These are phyloP conservation scores for Coniochaeta sp. DNA, from an alignment of 2,329 filamentous ascomycete genomes.

Conservation along the genomic window DNA sequence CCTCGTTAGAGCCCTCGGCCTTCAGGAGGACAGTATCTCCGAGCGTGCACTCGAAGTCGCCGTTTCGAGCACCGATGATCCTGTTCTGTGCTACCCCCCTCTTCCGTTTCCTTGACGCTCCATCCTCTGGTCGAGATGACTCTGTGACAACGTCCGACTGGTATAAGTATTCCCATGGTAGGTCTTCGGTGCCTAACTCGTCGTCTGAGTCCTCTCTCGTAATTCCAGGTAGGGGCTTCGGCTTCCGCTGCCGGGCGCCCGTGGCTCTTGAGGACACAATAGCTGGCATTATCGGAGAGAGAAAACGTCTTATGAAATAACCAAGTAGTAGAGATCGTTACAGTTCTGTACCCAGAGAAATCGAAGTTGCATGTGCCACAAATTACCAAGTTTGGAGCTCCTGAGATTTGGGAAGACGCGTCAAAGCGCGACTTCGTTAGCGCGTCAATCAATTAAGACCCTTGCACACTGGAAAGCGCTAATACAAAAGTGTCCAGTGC, in stretches of 20 bases:
- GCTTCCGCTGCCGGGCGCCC: conserved; percentile 4
- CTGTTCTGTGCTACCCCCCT: conserved; percentile 26
- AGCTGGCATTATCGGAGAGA: background rate
- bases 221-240: conserved; percentile 43
- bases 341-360: background rate
- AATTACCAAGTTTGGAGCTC: background rate
- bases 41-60: conserved; percentile 68
- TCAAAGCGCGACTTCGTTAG: conserved; percentile 1
- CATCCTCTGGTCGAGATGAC: conserved; percentile 3
- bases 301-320: too few relatives aligned
- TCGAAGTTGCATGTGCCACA: background rate
- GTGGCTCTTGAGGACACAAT: background rate
- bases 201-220: conserved; percentile 78
- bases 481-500: background rate
- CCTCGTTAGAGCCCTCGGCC: conserved; percentile 76
- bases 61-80: conserved; percentile 79
- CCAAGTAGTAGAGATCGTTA: background rate
- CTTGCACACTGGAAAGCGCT: conserved; percentile 1
- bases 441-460: conserved; percentile 6
- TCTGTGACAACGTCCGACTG: conserved; percentile 19
- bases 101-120: conserved; percentile 25
- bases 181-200: conserved; percentile 67
- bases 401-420: background rate
- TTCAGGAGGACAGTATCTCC: conserved; percentile 85
- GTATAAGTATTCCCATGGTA: conserved; percentile 78